A percentile compares a stretch with the other conserved stretches of the same genome.
Evolutionary conservation across 441 rosid genomes (phyloP).

Genomic region (Euphorbia celastroides): DNA sequence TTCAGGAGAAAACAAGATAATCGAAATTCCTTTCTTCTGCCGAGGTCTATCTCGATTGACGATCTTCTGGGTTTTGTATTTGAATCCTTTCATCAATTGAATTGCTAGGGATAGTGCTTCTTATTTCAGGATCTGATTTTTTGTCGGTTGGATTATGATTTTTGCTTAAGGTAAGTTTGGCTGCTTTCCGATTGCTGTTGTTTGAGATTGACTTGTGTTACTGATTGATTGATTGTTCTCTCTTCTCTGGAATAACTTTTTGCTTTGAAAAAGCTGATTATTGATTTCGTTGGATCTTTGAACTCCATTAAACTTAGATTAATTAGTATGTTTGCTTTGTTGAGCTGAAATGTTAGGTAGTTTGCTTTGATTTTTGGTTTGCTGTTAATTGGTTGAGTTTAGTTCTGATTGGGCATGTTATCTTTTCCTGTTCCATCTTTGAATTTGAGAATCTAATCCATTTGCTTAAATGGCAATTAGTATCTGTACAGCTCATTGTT

Average conservation of each 20-base stretch:
- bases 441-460: background rate
- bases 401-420: background rate
- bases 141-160: background rate
- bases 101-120: background rate
- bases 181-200: background rate
- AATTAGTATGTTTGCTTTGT: background rate
- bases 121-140: background rate
- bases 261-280: background rate
- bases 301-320: background rate
- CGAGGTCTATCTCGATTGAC: background rate
- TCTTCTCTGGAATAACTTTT: background rate
- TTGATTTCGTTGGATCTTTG: background rate
- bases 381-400: background rate
- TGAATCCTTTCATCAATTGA: background rate
- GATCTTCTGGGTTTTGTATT: background rate
- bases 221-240: too few relatives aligned
- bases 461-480: background rate
- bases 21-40: background rate
- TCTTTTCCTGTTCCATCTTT: background rate
- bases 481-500: background rate
- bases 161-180: constrained; percentile 7
- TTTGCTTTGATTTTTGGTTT: background rate
- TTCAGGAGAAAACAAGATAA: background rate
- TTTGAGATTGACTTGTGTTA: constrained; percentile 8
- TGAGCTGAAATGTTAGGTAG: background rate